These are phyloP conservation scores for Aquilaria sinensis DNA, from an alignment of 345 rosid species.

Conservation along the genomic window DNA sequence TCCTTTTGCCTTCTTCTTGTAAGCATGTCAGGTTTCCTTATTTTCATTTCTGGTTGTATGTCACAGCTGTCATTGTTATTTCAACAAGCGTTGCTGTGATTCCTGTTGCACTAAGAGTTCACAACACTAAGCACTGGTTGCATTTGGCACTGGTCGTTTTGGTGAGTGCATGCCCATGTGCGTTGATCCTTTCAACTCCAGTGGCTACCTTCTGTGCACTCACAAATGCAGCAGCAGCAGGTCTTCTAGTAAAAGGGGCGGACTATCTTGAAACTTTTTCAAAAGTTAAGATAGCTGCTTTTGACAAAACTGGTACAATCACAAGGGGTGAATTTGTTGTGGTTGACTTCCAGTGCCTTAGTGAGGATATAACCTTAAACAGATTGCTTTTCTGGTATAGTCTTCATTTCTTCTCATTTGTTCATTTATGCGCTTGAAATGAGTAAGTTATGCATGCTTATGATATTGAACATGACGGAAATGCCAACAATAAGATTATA, in stretches of 20 bases:
- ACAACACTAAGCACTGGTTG: slow-evolving; percentile 49
- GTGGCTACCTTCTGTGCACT: slow-evolving; percentile 91
- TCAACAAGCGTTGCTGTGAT: slow-evolving; percentile 49
- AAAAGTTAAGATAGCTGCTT: slow-evolving; percentile 62
- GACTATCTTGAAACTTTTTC: slow-evolving; percentile 72
- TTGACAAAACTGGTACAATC: slow-evolving; percentile 92
- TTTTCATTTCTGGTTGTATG: slow-evolving; percentile 4
- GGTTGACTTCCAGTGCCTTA: slow-evolving; percentile 45
- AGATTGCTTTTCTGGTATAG: slow-evolving; percentile 66
- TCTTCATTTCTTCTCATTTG: neutral
- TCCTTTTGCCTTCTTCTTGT: too few relatives aligned
- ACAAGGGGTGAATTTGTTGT: slow-evolving; percentile 89
- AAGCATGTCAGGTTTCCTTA: neutral
- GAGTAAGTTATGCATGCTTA: too few relatives aligned
- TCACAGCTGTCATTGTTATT: slow-evolving; percentile 52
- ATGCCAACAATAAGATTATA: too few relatives aligned
- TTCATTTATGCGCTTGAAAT: too few relatives aligned
- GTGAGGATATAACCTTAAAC: slow-evolving; percentile 28
- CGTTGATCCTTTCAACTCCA: slow-evolving; percentile 87
- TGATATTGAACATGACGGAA: too few relatives aligned
- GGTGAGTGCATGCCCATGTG: slow-evolving; percentile 96
- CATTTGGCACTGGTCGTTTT: slow-evolving; percentile 75
- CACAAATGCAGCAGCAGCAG: slow-evolving; percentile 72
- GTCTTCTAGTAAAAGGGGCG: slow-evolving; percentile 84
- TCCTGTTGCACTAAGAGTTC: slow-evolving; percentile 42